phyloP scores from a whole-genome alignment of 1,284 basidiomycete species.

The Fistulinella staudtii region DNA sequence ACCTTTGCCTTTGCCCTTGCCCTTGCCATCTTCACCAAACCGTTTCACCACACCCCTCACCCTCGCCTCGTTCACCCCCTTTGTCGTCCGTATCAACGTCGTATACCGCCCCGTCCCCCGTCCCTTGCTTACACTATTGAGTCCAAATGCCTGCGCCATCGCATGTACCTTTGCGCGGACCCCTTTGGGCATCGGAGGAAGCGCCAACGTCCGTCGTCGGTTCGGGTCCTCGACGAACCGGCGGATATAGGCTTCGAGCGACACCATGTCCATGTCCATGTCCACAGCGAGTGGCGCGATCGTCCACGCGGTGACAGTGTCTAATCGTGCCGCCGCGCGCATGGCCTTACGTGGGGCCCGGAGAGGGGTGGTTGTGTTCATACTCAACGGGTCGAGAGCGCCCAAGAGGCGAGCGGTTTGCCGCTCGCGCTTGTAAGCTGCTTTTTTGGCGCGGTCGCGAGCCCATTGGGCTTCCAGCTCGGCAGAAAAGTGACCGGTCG shows the following conservation, averaged over 20 bases:
- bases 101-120: slow-evolving; percentile 60
- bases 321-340: slow-evolving; percentile 48
- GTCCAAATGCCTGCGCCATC: slow-evolving; percentile 67
- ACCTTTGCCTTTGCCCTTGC: slow-evolving; percentile 17
- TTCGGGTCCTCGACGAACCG: slow-evolving; percentile 59
- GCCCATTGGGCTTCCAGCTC: slow-evolving; percentile 75
- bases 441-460: slow-evolving; percentile 79
- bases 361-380: slow-evolving; percentile 32
- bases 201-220: slow-evolving; percentile 48
- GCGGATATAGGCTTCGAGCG: slow-evolving; percentile 66
- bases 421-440: slow-evolving; percentile 67
- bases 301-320: slow-evolving; percentile 36
- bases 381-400: slow-evolving; percentile 52
- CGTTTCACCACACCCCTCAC: slow-evolving; percentile 52
- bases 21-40: slow-evolving; percentile 15
- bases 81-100: slow-evolving; percentile 56
- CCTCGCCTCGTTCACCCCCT: slow-evolving; percentile 53
- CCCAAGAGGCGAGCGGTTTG: slow-evolving; percentile 51
- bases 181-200: slow-evolving; percentile 75
- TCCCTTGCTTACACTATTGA: slow-evolving; percentile 78
- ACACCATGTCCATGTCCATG: slow-evolving; percentile 49
- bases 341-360: slow-evolving; percentile 44
- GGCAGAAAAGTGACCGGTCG: slow-evolving; percentile 47
- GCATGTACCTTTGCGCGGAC: slow-evolving; percentile 73
- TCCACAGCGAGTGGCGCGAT: slow-evolving; percentile 46